Evolutionary conservation across 768 basidiomycete genomes (phyloP), one percentile per base, ranked within the genome.

Genomic region (Tulasnella sp.): DNA sequence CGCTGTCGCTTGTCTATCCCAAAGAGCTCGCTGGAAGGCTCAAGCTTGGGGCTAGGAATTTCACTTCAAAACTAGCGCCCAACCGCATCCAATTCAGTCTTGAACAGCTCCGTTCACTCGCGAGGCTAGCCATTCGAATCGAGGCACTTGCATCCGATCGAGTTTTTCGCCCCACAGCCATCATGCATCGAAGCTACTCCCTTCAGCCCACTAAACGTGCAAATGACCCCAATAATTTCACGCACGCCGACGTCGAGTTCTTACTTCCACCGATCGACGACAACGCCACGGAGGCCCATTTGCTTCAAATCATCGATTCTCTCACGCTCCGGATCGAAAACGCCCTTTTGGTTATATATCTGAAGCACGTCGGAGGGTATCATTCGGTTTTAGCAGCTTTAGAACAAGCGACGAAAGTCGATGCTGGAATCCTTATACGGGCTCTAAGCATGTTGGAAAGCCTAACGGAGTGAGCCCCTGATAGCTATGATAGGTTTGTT

Each of bases 1-100:
- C 89, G 81, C 87, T 99, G 31, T 94, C 95, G n/a, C 84, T 92
- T 24, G 88, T 98, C 71, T 99, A 95, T 85, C 95, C 97, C 0
- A 87, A 85, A 36, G 89, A 90, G 4, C 87, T 99, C 48, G 89
- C 90, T 58, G 92, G 91, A 8, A 91, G 97, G 40, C 89, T 92
- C 80, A 72, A 74, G 78, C 71, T 48, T 34, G 89, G 91, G 76
- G 83, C 92, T 72, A 42, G 78, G 42, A 68, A 83, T 82, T 5
- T 31, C 18, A 38, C 80, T 34, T 52, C 77, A 31, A 42, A 83
- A 31, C 79, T 86, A 21, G 87, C 88, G 0, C 86, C 86, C 9
- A 89, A 89, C 9, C 87, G 89, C 77, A 88, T 91, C n/a, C 90
- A 89, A 81, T 92, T 92, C 86, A 91, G 88, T 80, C 83, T 93